Base-by-base conservation (phyloP, 2,329 filamentous ascomycete genomes). In the Ophiostoma sp. region DNA sequence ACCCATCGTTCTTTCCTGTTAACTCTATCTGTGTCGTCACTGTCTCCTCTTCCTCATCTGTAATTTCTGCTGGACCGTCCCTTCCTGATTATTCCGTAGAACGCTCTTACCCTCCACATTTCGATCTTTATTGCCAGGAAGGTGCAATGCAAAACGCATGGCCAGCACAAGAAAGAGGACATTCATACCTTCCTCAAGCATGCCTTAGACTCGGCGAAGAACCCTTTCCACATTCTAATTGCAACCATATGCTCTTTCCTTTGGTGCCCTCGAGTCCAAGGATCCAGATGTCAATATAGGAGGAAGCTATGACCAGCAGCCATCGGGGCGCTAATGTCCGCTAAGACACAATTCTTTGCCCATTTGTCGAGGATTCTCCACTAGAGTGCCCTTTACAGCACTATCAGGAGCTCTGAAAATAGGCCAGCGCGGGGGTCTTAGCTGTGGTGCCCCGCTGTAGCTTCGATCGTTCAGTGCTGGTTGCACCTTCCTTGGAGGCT, bases 251-350 rank as follows among this genome's bases (percentile, higher is more conserved):
- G 50, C 22, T 25, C 50, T 22, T 55, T 55, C 50, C 50, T 12
- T 25, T n/a, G n/a, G n/a, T n/a, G n/a, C n/a, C n/a, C n/a, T 25
- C 50, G 2, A 11, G 12, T 4, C 5, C 19, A 12, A 19, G 15
- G 39, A 36, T 36, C 15, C 3, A 33, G 15, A 7, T 19, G 17
- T 33, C 28, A 33, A 59, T 19, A 59, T 42, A 25, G 36, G 36
- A 42, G 36, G 61, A 42, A 66, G 61, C 61, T 66, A 66, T 66
- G 61, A 66, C 61, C 61, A 66, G 36, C 59, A 42, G 55, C 33
- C 33, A 39, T 25, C 8, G 11, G 59, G 33, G 19, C 55, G 55
- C 55, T 59, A 59, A 33, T 31, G 25, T 39, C 17, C 59, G 9
- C 59, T 42, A 63, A 31, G 33, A 12, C 59, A 39, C 33, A 3